Evolutionary conservation across 129 eudicot genomes (phyloP).

Genomic region (Calendula officinalis): DNA sequence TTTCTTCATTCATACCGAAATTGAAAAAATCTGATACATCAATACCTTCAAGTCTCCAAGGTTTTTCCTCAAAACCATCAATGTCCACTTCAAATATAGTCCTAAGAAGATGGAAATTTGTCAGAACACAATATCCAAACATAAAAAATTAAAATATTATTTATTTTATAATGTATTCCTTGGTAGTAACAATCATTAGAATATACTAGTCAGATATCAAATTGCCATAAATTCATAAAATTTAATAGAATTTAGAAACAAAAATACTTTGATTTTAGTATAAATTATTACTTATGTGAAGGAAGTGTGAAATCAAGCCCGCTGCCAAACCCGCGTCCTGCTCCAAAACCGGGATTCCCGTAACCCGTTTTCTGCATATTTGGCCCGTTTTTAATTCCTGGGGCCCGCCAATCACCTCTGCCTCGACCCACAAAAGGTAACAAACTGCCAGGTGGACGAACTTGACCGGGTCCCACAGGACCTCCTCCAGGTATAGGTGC

Average conservation of each 20-base stretch:
- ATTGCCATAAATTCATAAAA: neutral
- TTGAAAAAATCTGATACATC: constrained; percentile 89
- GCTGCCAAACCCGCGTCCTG: constrained; percentile 86
- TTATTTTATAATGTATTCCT: neutral
- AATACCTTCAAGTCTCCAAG: constrained; percentile 77
- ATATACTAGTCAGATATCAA: neutral
- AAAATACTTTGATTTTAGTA: neutral
- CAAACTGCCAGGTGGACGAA: constrained; percentile 67
- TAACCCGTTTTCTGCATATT: constrained; percentile 77
- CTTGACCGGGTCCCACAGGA: constrained; percentile 57
- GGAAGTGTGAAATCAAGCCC: constrained; percentile 97
- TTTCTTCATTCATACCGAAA: constrained; percentile 87
- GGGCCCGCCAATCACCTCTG: constrained; percentile 94
- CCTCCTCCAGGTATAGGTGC: constrained; percentile 85
- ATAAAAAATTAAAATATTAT: neutral
- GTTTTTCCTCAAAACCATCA: constrained; percentile 94
- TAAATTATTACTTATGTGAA: constrained; percentile 74
- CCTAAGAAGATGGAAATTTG: constrained; percentile 41
- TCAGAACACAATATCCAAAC: constrained; percentile 7
- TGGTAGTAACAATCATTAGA: neutral
- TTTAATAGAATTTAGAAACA: no score
- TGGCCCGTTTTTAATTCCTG: constrained; percentile 54
- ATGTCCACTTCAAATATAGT: constrained; percentile 96
- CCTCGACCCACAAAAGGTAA: constrained; percentile 78
- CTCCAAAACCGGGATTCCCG: constrained; percentile 19